These are phyloP conservation scores for Nemophila menziesii DNA, from an alignment of 257 asterid genomes.

Conservation along the genomic window DNA sequence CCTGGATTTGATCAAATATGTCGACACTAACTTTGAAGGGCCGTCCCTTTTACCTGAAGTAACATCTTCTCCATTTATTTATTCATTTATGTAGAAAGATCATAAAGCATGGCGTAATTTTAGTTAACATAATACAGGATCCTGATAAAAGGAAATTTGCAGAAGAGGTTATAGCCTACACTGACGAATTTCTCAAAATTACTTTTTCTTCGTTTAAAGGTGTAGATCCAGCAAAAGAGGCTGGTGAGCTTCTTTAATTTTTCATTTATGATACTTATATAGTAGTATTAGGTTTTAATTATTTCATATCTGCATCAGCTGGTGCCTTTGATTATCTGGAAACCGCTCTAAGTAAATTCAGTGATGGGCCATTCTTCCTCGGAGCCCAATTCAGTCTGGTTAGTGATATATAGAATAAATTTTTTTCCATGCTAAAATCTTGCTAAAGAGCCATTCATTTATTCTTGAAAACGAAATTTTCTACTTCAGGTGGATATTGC, in stretches of 20 bases:
- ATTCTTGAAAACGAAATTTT: too few relatives aligned
- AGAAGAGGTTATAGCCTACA: slow-evolving; percentile 41
- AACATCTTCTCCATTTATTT: slow-evolving; percentile 3
- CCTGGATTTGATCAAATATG: slow-evolving; percentile 38
- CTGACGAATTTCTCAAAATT: slow-evolving; percentile 26
- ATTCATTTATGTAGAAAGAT: background rate
- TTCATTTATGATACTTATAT: background rate
- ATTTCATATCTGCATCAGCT: background rate
- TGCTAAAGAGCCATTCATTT: too few relatives aligned
- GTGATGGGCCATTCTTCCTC: slow-evolving; percentile 56
- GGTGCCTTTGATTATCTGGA: slow-evolving; percentile 49
- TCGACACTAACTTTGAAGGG: slow-evolving; percentile 45
- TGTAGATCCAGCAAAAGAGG: slow-evolving; percentile 33
- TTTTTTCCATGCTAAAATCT: background rate
- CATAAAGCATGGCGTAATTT: background rate
- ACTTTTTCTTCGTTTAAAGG: slow-evolving; percentile 25
- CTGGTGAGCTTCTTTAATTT: slow-evolving; percentile 10
- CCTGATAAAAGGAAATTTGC: slow-evolving; percentile 36
- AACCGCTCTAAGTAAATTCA: slow-evolving; percentile 37
- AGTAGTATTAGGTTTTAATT: background rate
- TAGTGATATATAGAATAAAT: background rate
- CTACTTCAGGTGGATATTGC: slow-evolving; percentile 24
- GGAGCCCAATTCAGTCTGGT: slow-evolving; percentile 47
- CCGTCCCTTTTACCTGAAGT: slow-evolving; percentile 40
- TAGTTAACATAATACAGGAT: slow-evolving; percentile 22